A percentile compares a stretch with the other conserved stretches of the same genome.
phyloP scores from a whole-genome alignment of 345 rosid genomes.

The Carallia brachiata region DNA sequence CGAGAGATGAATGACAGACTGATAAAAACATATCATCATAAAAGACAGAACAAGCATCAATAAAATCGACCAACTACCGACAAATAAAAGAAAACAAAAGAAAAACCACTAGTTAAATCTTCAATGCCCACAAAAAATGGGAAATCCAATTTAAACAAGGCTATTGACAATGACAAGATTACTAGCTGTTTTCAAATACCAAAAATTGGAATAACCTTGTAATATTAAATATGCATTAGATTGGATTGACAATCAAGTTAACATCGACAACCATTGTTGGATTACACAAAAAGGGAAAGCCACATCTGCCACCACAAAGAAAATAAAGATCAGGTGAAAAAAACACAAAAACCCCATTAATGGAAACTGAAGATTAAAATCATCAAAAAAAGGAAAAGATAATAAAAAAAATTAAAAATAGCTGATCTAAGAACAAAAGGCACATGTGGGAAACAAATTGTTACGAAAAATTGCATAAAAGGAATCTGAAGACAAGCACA shows the following conservation, averaged over 20 bases:
- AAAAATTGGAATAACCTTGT: conserved; percentile 1
- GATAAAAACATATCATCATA: conserved; percentile 8
- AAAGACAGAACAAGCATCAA: conserved; percentile 25
- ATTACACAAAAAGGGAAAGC: not conserved
- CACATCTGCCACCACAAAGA: not conserved
- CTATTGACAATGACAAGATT: conserved; percentile 20
- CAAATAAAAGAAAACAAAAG: conserved; percentile 20
- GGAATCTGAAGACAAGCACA: not conserved
- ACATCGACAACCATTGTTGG: not conserved
- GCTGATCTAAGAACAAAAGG: not conserved
- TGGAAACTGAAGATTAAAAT: conserved; percentile 4
- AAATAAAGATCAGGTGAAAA: conserved; percentile 3
- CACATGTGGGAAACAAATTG: no score
- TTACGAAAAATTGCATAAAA: not conserved
- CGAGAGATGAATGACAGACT: not conserved
- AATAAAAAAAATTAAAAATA: not conserved
- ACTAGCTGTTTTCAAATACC: conserved; percentile 5
- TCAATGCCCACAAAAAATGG: conserved; percentile 7
- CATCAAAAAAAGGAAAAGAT: not conserved
- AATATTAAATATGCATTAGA: not conserved
- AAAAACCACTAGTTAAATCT: conserved; percentile 19
- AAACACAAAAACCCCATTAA: not conserved
- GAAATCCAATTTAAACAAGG: conserved; percentile 3
- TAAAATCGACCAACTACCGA: conserved; percentile 26
- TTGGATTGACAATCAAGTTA: not conserved